These are phyloP conservation scores for Chaetomium strumarium DNA, from an alignment of 2,329 filamentous ascomycete genomes.

Conservation along the genomic window DNA sequence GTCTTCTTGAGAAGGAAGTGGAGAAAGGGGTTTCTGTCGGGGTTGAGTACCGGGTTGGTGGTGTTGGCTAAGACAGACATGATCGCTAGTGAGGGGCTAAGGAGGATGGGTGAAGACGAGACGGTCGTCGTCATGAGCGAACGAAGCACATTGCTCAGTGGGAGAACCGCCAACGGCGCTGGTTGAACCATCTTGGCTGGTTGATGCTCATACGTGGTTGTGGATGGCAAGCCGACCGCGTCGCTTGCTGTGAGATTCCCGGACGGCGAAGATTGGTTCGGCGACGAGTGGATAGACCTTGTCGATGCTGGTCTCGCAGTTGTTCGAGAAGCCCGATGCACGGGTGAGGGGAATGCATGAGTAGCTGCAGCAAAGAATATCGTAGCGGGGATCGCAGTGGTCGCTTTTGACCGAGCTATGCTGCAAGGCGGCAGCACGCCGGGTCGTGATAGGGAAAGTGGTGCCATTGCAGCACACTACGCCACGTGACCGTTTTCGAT, in stretches of 20 bases:
- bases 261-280: constrained; percentile 21
- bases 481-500: background rate
- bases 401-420: background rate
- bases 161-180: constrained; percentile 57
- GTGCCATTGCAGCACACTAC: constrained; percentile 7
- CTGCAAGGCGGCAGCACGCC: constrained; percentile 5
- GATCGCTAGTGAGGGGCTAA: constrained; percentile 62
- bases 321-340: background rate
- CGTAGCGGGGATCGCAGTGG: background rate
- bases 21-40: constrained; percentile 69
- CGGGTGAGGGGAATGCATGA: background rate
- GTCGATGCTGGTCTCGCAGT: constrained; percentile 15
- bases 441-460: constrained; percentile 4
- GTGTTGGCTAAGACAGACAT: constrained; percentile 67
- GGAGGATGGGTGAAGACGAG: constrained; percentile 63
- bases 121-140: constrained; percentile 64
- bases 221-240: constrained; percentile 2
- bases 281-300: constrained; percentile 28
- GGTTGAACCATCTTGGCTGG: constrained; percentile 19
- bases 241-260: constrained; percentile 17
- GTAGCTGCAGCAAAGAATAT: background rate
- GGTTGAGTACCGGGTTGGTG: constrained; percentile 58
- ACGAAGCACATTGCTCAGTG: constrained; percentile 59
- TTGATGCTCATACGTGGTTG: constrained; percentile 8
- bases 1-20: constrained; percentile 68